Conservation (phyloP, 805 yeast genomes). For the Isabelozyma heimii region DNA sequence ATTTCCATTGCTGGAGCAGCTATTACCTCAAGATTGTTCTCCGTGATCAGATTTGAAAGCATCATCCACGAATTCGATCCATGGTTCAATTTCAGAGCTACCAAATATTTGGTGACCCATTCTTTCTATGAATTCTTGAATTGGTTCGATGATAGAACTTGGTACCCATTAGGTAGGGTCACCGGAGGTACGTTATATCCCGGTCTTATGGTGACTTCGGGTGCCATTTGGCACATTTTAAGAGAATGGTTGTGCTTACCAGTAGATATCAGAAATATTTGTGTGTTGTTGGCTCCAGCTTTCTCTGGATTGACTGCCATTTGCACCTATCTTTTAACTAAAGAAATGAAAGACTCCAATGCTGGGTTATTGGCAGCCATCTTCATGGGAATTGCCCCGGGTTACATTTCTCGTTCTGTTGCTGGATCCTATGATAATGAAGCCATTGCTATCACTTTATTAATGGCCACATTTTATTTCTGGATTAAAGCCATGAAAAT, state of each 20-base stretch:
- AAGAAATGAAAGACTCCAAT: slow-evolving; percentile 83
- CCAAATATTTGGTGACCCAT: slow-evolving; percentile 82
- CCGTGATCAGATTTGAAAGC: slow-evolving; percentile 94
- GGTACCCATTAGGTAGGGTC: slow-evolving; percentile 99
- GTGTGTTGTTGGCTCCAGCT: slow-evolving; percentile 96
- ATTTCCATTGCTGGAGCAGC: slow-evolving; percentile 87
- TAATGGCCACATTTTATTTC: slow-evolving; percentile 91
- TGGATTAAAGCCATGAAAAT: slow-evolving; percentile 94
- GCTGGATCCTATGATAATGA: slow-evolving; percentile 99
- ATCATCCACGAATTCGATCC: slow-evolving; percentile 98
- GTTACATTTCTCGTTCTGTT: slow-evolving; percentile 95
- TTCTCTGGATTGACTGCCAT: slow-evolving; percentile 90
- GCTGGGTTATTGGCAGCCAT: slow-evolving; percentile 92
- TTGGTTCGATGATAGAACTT: slow-evolving; percentile 98
- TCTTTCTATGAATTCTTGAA: slow-evolving; percentile 89
- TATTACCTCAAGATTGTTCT: slow-evolving; percentile 84
- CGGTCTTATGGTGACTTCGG: slow-evolving; percentile 97
- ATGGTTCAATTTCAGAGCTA: slow-evolving; percentile 95
- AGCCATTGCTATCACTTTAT: slow-evolving; percentile 93
- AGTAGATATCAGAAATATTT: slow-evolving; percentile 89
- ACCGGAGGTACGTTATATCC: slow-evolving; percentile 99
- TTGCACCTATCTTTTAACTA: slow-evolving; percentile 82
- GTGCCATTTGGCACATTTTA: slow-evolving; percentile 76
- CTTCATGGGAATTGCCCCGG: slow-evolving; percentile 97
- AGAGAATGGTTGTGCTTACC: slow-evolving; percentile 67